Evolutionary conservation across 2,329 filamentous ascomycete genomes (phyloP), one percentile per base, ranked within the genome.

Genomic region (Huntiella savannae): DNA sequence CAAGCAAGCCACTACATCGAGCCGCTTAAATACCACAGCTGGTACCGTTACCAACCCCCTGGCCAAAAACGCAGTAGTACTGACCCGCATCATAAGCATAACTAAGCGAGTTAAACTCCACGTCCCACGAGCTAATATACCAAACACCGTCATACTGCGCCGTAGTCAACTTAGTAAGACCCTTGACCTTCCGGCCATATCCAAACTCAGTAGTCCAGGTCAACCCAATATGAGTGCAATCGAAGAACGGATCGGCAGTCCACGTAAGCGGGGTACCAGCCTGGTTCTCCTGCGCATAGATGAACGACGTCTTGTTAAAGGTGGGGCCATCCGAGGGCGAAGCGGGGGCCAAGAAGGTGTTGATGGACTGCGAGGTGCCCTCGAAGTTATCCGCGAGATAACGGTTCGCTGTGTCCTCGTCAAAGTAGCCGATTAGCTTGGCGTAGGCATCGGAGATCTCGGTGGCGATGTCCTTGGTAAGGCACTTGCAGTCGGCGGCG

Each of bases 401-500:
- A 33, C 44, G 42, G 10, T 41, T 37, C 4, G 48, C 48, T 32
- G 48, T 48, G 17, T 69, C 69, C 51, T 70, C 65, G 55, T 73
- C 69, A 51, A 72, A 74, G 41, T 62, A 67, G 22, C 71, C 70
- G 51, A 73, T 69, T 1, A 75, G 62, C 1, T 63, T 61, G 22
- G 62, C 69, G 53, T 71, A 73, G 34, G 48, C 47, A 4, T 48
- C 40, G 34, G 47, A 42, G 34, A 52, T 35, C 33, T 50, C 47
- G 15, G 33, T 33, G 37, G 48, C 44, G 7, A 50, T 50, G 28
- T 41, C 44, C 42, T 51, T 49, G 45, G 45, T 50, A 12, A 52
- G 42, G 47, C 51, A 52, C 17, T 36, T 44, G 49, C 49, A 49
- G 12, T 43, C 40, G 38, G 46, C 33, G 37, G 46, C 15, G 32